phyloP scores from a whole-genome alignment of 441 rosid species.

The Lepidium campestre region DNA sequence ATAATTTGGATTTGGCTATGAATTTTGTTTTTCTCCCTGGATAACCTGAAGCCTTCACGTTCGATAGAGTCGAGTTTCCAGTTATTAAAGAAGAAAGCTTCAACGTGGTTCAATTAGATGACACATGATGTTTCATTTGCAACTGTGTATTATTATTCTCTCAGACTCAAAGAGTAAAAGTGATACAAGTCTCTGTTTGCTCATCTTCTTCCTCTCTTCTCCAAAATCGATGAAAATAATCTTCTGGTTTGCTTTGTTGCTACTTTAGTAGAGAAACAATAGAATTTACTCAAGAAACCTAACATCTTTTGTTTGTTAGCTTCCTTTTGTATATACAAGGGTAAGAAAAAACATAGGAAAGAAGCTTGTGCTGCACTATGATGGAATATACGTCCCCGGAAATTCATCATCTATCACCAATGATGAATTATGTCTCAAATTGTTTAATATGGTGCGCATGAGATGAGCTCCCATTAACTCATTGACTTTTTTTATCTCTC shows the following conservation, averaged over 20 bases:
- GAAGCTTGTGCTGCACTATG: conserved; percentile 61
- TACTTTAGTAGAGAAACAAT: background rate
- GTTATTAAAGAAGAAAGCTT: too few species aligned
- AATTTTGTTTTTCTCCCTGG: too few species aligned
- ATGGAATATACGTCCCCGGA: conserved; percentile 46
- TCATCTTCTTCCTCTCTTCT: too few species aligned
- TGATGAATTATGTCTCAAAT: conserved; percentile 46
- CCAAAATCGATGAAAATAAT: too few species aligned
- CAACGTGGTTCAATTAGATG: too few species aligned
- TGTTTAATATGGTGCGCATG: conserved; percentile 65
- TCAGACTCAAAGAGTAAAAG: too few species aligned
- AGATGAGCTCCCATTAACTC: background rate
- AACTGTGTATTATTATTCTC: too few species aligned
- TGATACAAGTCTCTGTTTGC: too few species aligned
- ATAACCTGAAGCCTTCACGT: too few species aligned
- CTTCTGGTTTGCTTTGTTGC: background rate
- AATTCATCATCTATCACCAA: conserved; percentile 32
- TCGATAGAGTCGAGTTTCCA: too few species aligned
- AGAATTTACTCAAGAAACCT: background rate
- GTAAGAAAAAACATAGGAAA: conserved; percentile 74
- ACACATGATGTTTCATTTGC: too few species aligned
- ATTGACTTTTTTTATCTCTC: background rate
- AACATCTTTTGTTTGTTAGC: background rate
- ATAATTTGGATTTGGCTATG: too few species aligned
- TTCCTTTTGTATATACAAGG: conserved; percentile 39